Evolutionary conservation across 805 yeast species (phyloP), one percentile per base, ranked within the genome.

Genomic region (Suhomyces faveliae): DNA sequence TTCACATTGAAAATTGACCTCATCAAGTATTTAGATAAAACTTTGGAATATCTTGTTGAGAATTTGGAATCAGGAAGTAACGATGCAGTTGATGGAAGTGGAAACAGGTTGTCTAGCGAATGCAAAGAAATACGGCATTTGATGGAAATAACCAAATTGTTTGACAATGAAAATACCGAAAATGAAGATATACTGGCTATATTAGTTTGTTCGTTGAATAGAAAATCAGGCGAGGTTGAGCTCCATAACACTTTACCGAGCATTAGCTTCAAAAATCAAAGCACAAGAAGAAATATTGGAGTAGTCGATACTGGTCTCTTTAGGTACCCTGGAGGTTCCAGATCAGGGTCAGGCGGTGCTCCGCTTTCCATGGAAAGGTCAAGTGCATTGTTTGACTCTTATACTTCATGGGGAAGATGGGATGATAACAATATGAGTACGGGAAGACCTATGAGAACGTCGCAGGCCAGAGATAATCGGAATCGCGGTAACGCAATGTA

Each of bases 171-270:
- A 13, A 15, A 13, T 22, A 43, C 21, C n/a, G 41, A 37, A 13
- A 44, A 48, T 13, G 47, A 46, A 35, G 54, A 42, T 21, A 40
- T 33, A n/a, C 49, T 38, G 40, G 53, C 63, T 13, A 55, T 59
- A 5, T 53, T 70, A 19, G 47, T 71, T 15, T 67, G 76, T 40
- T 69, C 74, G 1, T 48, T 71, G 39, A 61, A 71, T 51, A 54
- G 76, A 29, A 70, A 70, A 46, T 58, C 67, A 5, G 74, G 76
- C 0, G 46, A 53, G 7, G 45, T 71, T 40, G 66, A 68, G 33
- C 47, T 70, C n/a, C 65, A 64, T 21, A 70, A 66, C 50, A 61
- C 70, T 2, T 55, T 65, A n/a, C 62, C 66, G 1, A 58, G 51
- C 23, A 49, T 65, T 27, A 62, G 61, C 30, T 58, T 52, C 45